Evolutionary conservation across 2,329 filamentous ascomycete species (phyloP), one percentile per base, ranked within the genome.

Genomic region (Colletotrichum brevisporum): DNA sequence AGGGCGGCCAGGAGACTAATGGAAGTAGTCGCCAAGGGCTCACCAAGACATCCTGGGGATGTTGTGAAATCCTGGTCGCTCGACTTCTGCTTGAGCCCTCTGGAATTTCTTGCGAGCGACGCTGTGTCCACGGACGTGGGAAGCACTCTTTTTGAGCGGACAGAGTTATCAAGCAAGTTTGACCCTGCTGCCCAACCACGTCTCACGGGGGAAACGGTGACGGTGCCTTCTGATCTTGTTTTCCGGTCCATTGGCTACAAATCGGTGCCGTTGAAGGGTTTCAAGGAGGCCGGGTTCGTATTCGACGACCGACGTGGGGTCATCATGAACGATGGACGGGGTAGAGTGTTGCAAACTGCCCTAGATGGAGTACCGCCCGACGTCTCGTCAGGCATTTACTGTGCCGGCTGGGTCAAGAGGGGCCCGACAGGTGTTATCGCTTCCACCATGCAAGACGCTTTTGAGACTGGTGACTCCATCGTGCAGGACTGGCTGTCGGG

Each of bases 231-330:
- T 0, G 86, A 90, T 6, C 77, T 95, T 4, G 94, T 94, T 16
- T 98, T 99, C 81, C 90, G 94, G 18, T 97, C 94, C n/a, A 95
- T 99, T 51, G 96, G 96, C 6, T 99, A 99, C 82, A 94, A 94
- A 74, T 95, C 94, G 0, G 86, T 91, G 39, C 85, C 94, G 0
- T 82, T 99, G 0, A 86, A 90, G 0, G 95, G 94, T 0, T 91
- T 98, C 72, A 80, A 85, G 1, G 88, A 92, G 5, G 82, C 95
- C 0, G 91, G 91, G 2, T 89, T 98, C 51, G 89, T 90, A 9
- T 99, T 99, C 76, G 91, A 98, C 77, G 80, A 87, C 1, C 83
- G 83, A 8, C 87, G 88, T 3, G 96, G 95, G 5, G 86, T 95
- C 21, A 92, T 99, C 54, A 90, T 89, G 45, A 97, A 98, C 75